Percentiles rank a stretch among this genome's conserved stretches.
Evolutionary conservation across 2,329 filamentous ascomycete species (phyloP).

Genomic region (Zymoseptoria passerinii): DNA sequence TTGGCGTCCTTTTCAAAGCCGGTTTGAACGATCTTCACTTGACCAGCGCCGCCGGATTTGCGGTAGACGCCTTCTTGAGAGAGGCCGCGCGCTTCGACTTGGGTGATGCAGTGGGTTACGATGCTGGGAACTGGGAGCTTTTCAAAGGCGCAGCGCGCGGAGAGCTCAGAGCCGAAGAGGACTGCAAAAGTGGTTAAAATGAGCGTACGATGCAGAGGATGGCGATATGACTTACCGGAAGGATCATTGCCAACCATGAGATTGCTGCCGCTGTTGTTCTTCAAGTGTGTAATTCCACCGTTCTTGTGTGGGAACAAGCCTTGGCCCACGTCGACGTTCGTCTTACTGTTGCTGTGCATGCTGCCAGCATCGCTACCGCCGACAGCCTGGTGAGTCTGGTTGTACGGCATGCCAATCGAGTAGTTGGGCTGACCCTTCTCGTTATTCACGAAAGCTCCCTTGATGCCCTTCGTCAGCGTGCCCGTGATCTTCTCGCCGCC

Average conservation of each 20-base stretch:
- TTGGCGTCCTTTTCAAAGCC: slow-evolving; percentile 74
- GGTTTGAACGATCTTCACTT: slow-evolving; percentile 81
- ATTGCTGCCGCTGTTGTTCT: slow-evolving; percentile 39
- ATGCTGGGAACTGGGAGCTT: slow-evolving; percentile 82
- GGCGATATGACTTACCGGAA: slow-evolving; percentile 22
- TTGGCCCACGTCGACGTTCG: slow-evolving; percentile 21
- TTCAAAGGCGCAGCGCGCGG: slow-evolving; percentile 78
- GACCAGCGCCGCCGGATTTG: slow-evolving; percentile 88
- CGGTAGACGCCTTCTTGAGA: slow-evolving; percentile 96
- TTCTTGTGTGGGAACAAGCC: slow-evolving; percentile 33
- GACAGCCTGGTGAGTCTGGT: slow-evolving; percentile 24
- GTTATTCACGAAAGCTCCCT: slow-evolving; percentile 67
- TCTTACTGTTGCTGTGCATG: slow-evolving; percentile 17
- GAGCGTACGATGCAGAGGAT: not conserved
- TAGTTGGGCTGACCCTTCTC: slow-evolving; percentile 20
- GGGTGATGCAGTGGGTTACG: slow-evolving; percentile 87
- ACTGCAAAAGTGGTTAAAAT: slow-evolving; percentile 31
- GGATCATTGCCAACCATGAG: slow-evolving; percentile 27
- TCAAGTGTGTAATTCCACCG: slow-evolving; percentile 29
- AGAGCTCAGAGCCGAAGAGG: slow-evolving; percentile 84
- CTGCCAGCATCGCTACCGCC: slow-evolving; percentile 26
- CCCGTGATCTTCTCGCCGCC: slow-evolving; percentile 89
- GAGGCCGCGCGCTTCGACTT: slow-evolving; percentile 94
- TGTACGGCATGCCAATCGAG: slow-evolving; percentile 27
- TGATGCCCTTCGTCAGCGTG: slow-evolving; percentile 87